Base-by-base conservation (phyloP, 2,329 filamentous ascomycete genomes). In the Fusarium succisae region DNA sequence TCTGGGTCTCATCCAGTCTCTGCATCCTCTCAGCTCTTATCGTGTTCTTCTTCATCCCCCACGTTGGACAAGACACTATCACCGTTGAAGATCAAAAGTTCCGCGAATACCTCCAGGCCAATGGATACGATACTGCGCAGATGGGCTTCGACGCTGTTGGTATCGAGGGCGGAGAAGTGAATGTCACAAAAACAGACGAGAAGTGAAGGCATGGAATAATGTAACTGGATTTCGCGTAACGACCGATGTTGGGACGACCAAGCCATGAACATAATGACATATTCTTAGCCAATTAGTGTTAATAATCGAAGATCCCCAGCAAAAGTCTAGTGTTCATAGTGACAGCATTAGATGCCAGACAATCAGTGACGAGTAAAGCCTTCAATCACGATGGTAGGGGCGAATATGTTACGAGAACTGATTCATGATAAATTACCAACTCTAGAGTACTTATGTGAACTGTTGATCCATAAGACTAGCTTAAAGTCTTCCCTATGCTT, bases 11-110 rank as follows among this genome's bases (percentile, higher is more conserved):
- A 5, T 93, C 91, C 44, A 86, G 89, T 30, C 82, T 98, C 63
- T 96, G 94, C 75, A 82, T 97, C n/a, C 85, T 98, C 55, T 92
- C 91, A 5, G 94, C 93, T 1, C 82, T 72, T 10, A 80, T 85
- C 17, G 77, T 86, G 4, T 84, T 92, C 14, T 89, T 94, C 76
- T 88, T 89, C 66, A 82, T 98, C 56, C 95, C 95, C 0, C 84
- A 93, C 54, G 92, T 98, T 69, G 91, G 91, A n/a, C 88, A 97
- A 83, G 93, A 98, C 77, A 97, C 94, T 0, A 97, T 98, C 71
- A 89, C 91, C 2, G 79, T 88, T 22, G 95, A 98, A 82, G 95
- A 98, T 78, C 79, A 85, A 14, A 88, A 88, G 48, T 98, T 98
- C 84, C 89, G 93, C 39, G 88, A 84, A 24, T 98, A 93, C 79